Evolutionary conservation across 768 basidiomycete genomes (phyloP), one percentile per base, ranked within the genome.

Genomic region (Paxillus ammoniavirescens): DNA sequence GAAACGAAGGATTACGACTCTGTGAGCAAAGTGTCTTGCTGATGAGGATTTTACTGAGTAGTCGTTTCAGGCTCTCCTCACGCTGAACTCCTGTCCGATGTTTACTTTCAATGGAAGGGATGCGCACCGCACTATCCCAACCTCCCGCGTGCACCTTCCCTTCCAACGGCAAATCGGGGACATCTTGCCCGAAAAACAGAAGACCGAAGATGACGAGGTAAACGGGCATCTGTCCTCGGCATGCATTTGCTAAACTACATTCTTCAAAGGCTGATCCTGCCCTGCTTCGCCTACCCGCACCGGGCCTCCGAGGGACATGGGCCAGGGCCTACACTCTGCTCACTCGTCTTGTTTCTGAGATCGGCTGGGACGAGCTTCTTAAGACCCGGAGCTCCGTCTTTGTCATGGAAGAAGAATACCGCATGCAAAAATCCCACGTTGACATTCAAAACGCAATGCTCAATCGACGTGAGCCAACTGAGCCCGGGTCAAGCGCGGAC

Each of bases 351-450:
- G 97, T 98, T 31, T 84, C 89, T 0, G 87, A 93, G 58, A 94
- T 99, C 60, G 97, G 97, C 0, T 99, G 97, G 97, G 97, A 99
- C 73, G 97, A 98, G 74, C 82, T 98, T 3, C 79, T 99, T 52
- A 94, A 94, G 76, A 89, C 91, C 13, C 86, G 97, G 80, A 93
- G 91, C 69, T 73, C 77, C 36, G 97, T 99, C 13, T 98, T 99
- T 71, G 97, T 99, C 38, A 99, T 99, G 97, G 97, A 98, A 68
- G 96, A 99, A 68, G 97, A 99, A 68, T 99, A 99, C 68, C 82
- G 97, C 36, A 89, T 91, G 85, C 96, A 98, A 75, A 98, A 98
- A 67, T 87, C 89, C 2, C 83, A 89, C 5, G 74, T 68, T 2
- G 91, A 94, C 28, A 75, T 88, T n/a, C 75, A 77, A 45, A 67